Base-by-base conservation (phyloP, 1,284 basidiomycete genomes). In the Pholiota adiposa region DNA sequence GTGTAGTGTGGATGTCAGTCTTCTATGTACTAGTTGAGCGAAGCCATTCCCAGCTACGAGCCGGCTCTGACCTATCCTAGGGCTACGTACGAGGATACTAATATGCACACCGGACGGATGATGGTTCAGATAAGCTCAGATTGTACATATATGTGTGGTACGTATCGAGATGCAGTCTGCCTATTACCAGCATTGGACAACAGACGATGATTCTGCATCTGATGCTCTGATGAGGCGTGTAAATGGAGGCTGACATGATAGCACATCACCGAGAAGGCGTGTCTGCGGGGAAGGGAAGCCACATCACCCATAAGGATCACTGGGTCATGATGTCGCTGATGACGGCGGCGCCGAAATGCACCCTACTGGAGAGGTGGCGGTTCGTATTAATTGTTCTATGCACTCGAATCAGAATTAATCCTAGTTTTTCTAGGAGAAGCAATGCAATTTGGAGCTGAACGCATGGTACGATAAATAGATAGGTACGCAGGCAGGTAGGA, bases 261-360 rank as follows among this genome's bases (percentile, higher is more conserved):
- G 25, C 18, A 54, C 52, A 54, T 54, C 52, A 54, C 52, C 52
- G 52, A 44, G 52, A 8, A n/a, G 8, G 51, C 7, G 16, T n/a
- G n/a, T n/a, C n/a, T n/a, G n/a, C n/a, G 33, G 34, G 31, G 16
- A 52, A 36, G 21, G 36, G 33, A 36, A 25, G 50, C 36, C 18
- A n/a, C 34, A 51, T 51, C 33, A 51, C 14, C 33, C 50, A 51
- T n/a, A 34, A 21, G 52, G 38, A 54, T 54, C 52, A 54, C 41
- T 46, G 11, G 44, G 44, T 25, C 44, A 27, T 46, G 44, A 54
- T 54, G 38, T 23, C 12, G 16, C 9, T 53, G 51, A 53, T 53
- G 40, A 40, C 52, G 41, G 36, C 12, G 36, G 36, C 36, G 36
- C 36, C 36, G 36, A 12, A n/a, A 16, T 38, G 36, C 6, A 38